Evolutionary conservation across 2,329 filamentous ascomycete species (phyloP), one percentile per base, ranked within the genome.

Genomic region (Trichoderma harzianum): DNA sequence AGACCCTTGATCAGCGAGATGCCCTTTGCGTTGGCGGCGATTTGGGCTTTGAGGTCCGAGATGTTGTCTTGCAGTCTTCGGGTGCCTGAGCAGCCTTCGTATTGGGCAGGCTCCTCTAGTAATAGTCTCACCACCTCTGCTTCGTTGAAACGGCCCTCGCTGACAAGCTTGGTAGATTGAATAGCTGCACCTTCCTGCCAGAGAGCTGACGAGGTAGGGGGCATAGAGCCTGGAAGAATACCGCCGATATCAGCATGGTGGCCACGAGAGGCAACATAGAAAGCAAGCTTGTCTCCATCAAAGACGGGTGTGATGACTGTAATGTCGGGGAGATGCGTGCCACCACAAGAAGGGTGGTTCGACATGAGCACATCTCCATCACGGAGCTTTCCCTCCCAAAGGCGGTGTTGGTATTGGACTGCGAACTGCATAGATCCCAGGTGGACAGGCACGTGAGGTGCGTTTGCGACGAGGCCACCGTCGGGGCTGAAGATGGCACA

Each of bases 1-100:
- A 95, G 83, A 0, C 87, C 85, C 57, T 86, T 87, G 74, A 95
- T 93, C 21, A 95, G 84, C 53, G 88, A 89, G 76, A 95, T 95
- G 10, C 94, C 94, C 76, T 94, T 94, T 76, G 94, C 91, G 77
- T 97, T 97, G 14, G 93, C 93, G 0, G 94, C 93, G 14, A 96
- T 91, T 78, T 97, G 93, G 0, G 94, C 94, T 80, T 95, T 94
- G 53, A 97, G 85, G 78, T 97, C 94, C 67, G 93, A 95, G 74
- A 97, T 85, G 78, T 97, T 97, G 80, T 97, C 94, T 11, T 88
- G 90, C 1, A 97, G 84, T 78, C 93, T 94, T 57, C 93, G 85
- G 0, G 93, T 95, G 2, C 93, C 93, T 69, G 88, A 91, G 82
- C 93, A 96, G 1, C 92, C 93, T 0, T 90, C 89, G 75, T 92